phyloP scores from a whole-genome alignment of 306 rosid species.

The Quercus suber region DNA sequence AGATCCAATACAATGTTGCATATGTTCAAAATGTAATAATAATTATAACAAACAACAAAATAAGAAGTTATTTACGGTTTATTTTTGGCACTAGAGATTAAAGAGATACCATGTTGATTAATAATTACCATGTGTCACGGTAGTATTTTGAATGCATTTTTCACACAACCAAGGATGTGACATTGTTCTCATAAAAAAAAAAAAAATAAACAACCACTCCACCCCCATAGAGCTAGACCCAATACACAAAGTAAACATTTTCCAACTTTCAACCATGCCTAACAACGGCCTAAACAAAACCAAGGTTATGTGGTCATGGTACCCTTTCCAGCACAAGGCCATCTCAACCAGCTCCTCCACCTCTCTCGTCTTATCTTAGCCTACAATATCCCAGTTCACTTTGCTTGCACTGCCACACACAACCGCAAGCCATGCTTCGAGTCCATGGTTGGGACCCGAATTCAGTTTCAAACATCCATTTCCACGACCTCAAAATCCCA shows the following conservation, averaged over 20 bases:
- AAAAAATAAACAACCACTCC: no score
- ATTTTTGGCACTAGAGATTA: no score
- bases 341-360: slow-evolving; percentile 86
- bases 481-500: slow-evolving; percentile 51
- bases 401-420: slow-evolving; percentile 49
- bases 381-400: slow-evolving; percentile 54
- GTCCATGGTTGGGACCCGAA: slow-evolving; percentile 53
- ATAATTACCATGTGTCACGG: no score
- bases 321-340: slow-evolving; percentile 79
- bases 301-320: slow-evolving; percentile 54
- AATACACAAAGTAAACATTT: background rate
- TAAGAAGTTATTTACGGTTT: no score
- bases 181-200: no score
- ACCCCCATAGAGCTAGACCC: background rate
- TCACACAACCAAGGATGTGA: no score
- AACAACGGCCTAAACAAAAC: slow-evolving; percentile 14
- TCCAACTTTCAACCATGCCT: slow-evolving; percentile 24
- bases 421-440: slow-evolving; percentile 49
- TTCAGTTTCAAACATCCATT: slow-evolving; percentile 30
- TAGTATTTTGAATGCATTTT: no score
- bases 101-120: no score
- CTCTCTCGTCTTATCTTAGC: slow-evolving; percentile 54
- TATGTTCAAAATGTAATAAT: no score
- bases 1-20: no score
- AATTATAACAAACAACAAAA: no score